Base-by-base conservation (phyloP, 352 stramenopile species). In the Pythium oligandrum region DNA sequence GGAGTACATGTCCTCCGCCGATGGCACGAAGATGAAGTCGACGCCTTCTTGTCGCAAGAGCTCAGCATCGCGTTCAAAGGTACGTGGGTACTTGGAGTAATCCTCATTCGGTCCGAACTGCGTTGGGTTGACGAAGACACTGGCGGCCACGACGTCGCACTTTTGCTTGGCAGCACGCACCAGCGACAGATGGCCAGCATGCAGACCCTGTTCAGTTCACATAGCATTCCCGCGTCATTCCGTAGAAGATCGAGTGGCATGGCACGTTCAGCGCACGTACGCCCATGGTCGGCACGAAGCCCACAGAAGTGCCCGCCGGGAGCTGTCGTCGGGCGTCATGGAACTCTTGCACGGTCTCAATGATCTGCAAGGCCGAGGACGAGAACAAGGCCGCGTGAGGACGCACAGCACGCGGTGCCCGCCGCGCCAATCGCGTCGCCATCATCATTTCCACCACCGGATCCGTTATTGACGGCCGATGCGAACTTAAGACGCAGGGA, bases 251-350 rank as follows among this genome's bases (percentile, higher is more conserved):
- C 44, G 33, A 49, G 33, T 43, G 38, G 38, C 38, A 43, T 43
- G 38, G 38, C 17, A 26, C 17, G 17, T 26, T 26, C 40, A 34
- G 32, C 9, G 26, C 8, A 71, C 63, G 44, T 51, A 92, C 96
- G 61, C 97, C 97, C 97, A 99, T 99, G 1, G 97, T 99, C 7
- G 97, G 97, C 30, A 99, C 97, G 53, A 99, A 97, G 0, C 97
- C 97, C 45, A 99, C 64, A 6, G 70, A 88, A 12, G 77, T 69
- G 39, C 55, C 70, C 8, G 69, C 45, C 1, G 81, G 66, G 31
- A 95, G 64, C 36, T 71, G 55, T 31, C 61, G 66, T 8, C 82
- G 82, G 45, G 61, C 67, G 39, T 66, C 62, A 44, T 78, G 69
- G 66, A 90, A 90, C 43, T 68, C 63, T 2, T 73, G 58, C 44